Percentiles rank a stretch among this genome's conserved stretches.
phyloP scores from a whole-genome alignment of 805 yeast genomes.

The Sugiyamaella americana region DNA sequence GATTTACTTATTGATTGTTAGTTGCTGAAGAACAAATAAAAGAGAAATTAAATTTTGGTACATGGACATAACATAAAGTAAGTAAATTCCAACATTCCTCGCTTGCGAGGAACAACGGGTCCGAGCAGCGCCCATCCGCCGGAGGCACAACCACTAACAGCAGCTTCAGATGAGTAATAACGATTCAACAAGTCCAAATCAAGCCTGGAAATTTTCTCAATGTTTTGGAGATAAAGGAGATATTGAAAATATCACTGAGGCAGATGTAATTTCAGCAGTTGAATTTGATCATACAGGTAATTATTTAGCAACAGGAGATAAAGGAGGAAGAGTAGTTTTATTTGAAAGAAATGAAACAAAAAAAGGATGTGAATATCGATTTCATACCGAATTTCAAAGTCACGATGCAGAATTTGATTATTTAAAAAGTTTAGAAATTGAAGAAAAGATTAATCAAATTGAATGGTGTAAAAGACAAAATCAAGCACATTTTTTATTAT shows the following conservation, averaged over 20 bases:
- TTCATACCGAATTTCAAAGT: slow-evolving; percentile 93
- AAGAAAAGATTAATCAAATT: slow-evolving; percentile 95
- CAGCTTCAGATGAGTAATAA: slow-evolving; percentile 10
- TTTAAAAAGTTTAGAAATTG: slow-evolving; percentile 90
- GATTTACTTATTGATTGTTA: no score
- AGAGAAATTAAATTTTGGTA: no score
- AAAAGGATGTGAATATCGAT: slow-evolving; percentile 84
- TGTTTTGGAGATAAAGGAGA: slow-evolving; percentile 99
- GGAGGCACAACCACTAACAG: not conserved
- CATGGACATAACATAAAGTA: no score
- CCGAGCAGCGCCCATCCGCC: not conserved
- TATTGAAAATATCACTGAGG: slow-evolving; percentile 89
- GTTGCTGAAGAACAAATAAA: no score
- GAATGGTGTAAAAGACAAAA: slow-evolving; percentile 90
- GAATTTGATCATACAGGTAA: slow-evolving; percentile 95
- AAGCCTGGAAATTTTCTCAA: slow-evolving; percentile 82
- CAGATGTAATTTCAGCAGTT: slow-evolving; percentile 94
- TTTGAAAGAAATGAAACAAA: slow-evolving; percentile 80
- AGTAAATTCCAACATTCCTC: no score
- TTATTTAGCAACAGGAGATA: slow-evolving; percentile 95
- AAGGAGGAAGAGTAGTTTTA: slow-evolving; percentile 95
- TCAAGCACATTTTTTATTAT: slow-evolving; percentile 81
- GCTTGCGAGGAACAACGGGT: no score
- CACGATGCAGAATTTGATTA: slow-evolving; percentile 99
- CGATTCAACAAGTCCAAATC: slow-evolving; percentile 27